These are phyloP conservation scores for Lepidium aucheri DNA, from an alignment of 345 rosid species.

Conservation along the genomic window DNA sequence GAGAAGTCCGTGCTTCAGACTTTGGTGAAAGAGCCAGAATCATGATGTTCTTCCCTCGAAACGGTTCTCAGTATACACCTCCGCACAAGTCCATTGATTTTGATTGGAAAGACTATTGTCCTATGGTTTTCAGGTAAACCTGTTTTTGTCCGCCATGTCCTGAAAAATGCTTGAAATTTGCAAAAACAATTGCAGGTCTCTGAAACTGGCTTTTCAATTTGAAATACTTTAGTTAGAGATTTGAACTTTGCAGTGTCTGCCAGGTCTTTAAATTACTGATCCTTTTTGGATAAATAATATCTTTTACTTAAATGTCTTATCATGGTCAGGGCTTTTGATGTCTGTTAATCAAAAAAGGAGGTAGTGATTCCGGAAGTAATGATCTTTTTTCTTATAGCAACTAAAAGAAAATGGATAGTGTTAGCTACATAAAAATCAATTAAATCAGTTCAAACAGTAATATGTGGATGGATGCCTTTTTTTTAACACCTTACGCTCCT, in stretches of 20 bases:
- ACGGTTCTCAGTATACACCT: slow-evolving; percentile 88
- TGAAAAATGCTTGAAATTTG: not conserved
- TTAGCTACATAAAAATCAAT: not conserved
- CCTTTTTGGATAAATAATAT: not conserved
- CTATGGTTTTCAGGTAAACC: slow-evolving; percentile 93
- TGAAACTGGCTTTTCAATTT: not conserved
- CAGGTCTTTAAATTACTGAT: not conserved
- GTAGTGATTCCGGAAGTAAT: not conserved
- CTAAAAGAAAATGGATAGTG: not conserved
- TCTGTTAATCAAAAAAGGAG: not conserved
- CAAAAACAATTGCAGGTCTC: too few species aligned
- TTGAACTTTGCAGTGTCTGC: not conserved
- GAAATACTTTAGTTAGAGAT: not conserved
- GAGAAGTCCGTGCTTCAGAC: slow-evolving; percentile 87
- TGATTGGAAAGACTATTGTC: slow-evolving; percentile 94
- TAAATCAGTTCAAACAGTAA: not conserved
- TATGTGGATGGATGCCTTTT: not conserved
- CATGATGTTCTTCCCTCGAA: slow-evolving; percentile 79
- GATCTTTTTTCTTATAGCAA: too few species aligned
- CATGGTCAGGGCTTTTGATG: not conserved
- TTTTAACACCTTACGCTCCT: not conserved
- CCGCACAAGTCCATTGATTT: slow-evolving; percentile 82
- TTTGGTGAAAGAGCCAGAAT: slow-evolving; percentile 87
- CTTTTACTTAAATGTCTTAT: not conserved
- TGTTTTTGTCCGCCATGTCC: not conserved